These are phyloP conservation scores for Penicillium verrucosum DNA, from an alignment of 2,329 filamentous ascomycete species.

Conservation along the genomic window DNA sequence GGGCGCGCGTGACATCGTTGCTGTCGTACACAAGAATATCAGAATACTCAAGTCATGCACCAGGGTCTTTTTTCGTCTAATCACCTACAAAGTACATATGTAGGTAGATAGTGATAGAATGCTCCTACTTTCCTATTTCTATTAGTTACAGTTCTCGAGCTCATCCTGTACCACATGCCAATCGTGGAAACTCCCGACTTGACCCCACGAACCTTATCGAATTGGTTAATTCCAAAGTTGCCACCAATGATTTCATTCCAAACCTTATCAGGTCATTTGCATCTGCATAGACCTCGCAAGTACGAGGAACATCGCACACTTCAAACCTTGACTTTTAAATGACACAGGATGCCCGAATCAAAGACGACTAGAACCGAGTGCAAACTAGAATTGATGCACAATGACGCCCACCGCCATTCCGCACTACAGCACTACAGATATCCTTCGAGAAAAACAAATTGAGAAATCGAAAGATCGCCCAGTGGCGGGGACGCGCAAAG, in stretches of 20 bases:
- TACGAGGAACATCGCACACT: background rate
- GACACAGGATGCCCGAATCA: background rate
- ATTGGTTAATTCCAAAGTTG: background rate
- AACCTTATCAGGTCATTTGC: background rate
- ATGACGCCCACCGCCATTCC: background rate
- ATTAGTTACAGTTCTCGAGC: too few species aligned
- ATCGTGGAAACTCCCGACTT: too few species aligned
- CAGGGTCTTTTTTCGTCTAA: too few species aligned
- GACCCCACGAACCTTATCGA: too few species aligned
- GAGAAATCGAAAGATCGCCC: background rate
- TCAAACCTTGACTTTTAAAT: background rate
- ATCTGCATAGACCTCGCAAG: background rate
- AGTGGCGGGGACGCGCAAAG: background rate
- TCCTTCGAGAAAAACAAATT: too few species aligned
- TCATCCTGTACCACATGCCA: too few species aligned
- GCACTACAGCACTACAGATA: too few species aligned
- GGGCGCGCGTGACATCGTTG: background rate
- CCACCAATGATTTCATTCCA: background rate
- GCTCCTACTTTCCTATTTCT: too few species aligned
- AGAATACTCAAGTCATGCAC: background rate
- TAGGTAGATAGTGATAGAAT: too few species aligned
- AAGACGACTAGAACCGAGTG: background rate
- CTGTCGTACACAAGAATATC: background rate
- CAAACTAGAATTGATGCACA: background rate
- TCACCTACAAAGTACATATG: too few species aligned